Conservation (phyloP, 2,329 filamentous ascomycete species). For the Magnaporthales sp. region DNA sequence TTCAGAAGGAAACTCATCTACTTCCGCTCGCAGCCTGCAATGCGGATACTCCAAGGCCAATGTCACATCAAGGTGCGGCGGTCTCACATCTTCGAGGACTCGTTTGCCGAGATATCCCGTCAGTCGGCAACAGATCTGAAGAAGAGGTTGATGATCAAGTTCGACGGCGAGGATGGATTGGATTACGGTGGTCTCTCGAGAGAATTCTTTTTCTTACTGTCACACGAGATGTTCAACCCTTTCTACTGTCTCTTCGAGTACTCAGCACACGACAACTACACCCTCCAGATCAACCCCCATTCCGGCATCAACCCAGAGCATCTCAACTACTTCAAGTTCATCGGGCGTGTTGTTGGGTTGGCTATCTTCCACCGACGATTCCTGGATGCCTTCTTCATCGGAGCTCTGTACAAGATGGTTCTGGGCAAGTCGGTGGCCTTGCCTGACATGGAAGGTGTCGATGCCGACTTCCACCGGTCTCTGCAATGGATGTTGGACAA, state of each 20-base stretch:
- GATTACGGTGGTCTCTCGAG: slow-evolving; percentile 96
- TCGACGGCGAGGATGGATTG: slow-evolving; percentile 94
- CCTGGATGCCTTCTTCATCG: slow-evolving; percentile 98
- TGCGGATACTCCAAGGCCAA: slow-evolving; percentile 91
- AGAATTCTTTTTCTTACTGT: slow-evolving; percentile 99
- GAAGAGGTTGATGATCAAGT: slow-evolving; percentile 99
- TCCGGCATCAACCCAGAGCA: slow-evolving; percentile 99
- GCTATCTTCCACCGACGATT: slow-evolving; percentile 98
- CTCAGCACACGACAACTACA: slow-evolving; percentile 99
- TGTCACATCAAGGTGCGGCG: slow-evolving; percentile 97
- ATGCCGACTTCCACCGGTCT: slow-evolving; percentile 94
- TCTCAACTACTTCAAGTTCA: slow-evolving; percentile 99
- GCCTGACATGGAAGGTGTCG: slow-evolving; percentile 97
- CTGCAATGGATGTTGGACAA: slow-evolving; percentile 98
- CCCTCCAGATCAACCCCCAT: slow-evolving; percentile 97
- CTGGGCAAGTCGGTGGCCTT: slow-evolving; percentile 84
- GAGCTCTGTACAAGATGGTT: slow-evolving; percentile 99
- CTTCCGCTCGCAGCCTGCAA: slow-evolving; percentile 94
- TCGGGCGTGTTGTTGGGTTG: slow-evolving; percentile 90
- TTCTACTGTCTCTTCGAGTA: slow-evolving; percentile 99
- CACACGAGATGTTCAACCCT: slow-evolving; percentile 99
- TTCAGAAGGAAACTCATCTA: slow-evolving; percentile 98
- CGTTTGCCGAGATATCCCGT: slow-evolving; percentile 95
- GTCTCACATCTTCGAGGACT: slow-evolving; percentile 97
- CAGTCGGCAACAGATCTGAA: slow-evolving; percentile 94